Conservation (phyloP, 1,284 basidiomycete species). For the Entoloma clypeatum region DNA sequence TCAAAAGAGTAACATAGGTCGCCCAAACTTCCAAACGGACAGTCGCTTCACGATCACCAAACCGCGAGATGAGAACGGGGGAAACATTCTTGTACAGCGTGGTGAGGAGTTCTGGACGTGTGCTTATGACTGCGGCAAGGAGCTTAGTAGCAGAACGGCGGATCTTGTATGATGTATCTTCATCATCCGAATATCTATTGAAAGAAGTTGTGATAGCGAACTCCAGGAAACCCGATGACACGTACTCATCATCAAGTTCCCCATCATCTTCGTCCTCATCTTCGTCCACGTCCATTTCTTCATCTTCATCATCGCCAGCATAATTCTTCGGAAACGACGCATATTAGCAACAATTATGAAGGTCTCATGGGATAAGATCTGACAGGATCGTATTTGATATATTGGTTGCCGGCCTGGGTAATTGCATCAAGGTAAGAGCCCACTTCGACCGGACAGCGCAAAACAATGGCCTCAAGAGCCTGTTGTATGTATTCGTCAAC, state of each 20-base stretch:
- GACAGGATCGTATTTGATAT: slow-evolving; percentile 93
- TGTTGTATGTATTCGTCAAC: slow-evolving; percentile 29
- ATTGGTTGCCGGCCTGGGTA: slow-evolving; percentile 66
- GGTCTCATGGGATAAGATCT: slow-evolving; percentile 27
- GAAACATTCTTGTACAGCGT: slow-evolving; percentile 83
- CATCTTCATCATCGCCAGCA: slow-evolving; percentile 80
- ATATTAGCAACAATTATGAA: background rate
- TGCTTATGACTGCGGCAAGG: slow-evolving; percentile 79
- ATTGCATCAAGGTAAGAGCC: slow-evolving; percentile 70
- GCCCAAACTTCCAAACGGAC: slow-evolving; percentile 93
- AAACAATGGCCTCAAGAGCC: slow-evolving; percentile 81
- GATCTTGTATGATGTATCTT: slow-evolving; percentile 99
- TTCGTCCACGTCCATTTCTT: slow-evolving; percentile 76
- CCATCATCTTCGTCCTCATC: slow-evolving; percentile 75
- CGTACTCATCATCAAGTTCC: slow-evolving; percentile 62
- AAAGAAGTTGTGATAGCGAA: slow-evolving; percentile 3
- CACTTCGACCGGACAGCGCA: slow-evolving; percentile 82
- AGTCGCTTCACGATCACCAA: slow-evolving; percentile 93
- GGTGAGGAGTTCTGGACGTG: slow-evolving; percentile 81
- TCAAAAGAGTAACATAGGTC: slow-evolving; percentile 78
- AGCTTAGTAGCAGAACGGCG: slow-evolving; percentile 91
- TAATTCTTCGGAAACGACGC: slow-evolving; percentile 65
- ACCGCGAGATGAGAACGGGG: slow-evolving; percentile 84
- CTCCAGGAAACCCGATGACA: slow-evolving; percentile 17
- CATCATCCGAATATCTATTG: slow-evolving; percentile 89